Conservation (phyloP, 106 monocot species). For the Posidonia australis region DNA sequence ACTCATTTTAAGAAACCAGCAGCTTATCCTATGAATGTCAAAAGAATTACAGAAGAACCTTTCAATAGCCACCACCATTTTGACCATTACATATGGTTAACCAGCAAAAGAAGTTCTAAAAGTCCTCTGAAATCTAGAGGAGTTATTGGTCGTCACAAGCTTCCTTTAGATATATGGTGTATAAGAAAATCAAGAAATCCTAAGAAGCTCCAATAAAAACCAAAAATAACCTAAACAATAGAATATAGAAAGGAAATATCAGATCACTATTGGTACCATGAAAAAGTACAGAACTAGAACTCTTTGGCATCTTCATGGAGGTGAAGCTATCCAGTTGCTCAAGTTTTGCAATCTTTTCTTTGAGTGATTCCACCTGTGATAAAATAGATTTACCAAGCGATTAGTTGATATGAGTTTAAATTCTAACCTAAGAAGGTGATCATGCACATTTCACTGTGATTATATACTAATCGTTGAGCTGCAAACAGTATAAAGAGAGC, state of each 20-base stretch:
- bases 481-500: no score
- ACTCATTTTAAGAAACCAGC: neutral
- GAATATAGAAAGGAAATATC: neutral
- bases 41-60: no score
- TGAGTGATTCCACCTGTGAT: constrained; percentile 54
- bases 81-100: no score
- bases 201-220: no score
- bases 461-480: no score
- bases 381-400: neutral
- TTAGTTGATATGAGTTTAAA: neutral
- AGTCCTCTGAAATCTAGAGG: neutral
- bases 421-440: neutral
- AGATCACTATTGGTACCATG: constrained; percentile 3
- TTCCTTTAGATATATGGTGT: no score
- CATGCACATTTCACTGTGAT: no score
- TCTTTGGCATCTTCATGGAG: neutral
- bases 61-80: no score
- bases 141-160: neutral
- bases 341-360: constrained; percentile 37
- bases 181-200: no score
- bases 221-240: neutral
- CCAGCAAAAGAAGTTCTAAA: neutral
- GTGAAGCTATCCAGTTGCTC: constrained; percentile 21
- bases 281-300: constrained; percentile 6
- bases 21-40: no score